Evolutionary conservation across 2,329 filamentous ascomycete species (phyloP).

Genomic region (Xylaria sp.): DNA sequence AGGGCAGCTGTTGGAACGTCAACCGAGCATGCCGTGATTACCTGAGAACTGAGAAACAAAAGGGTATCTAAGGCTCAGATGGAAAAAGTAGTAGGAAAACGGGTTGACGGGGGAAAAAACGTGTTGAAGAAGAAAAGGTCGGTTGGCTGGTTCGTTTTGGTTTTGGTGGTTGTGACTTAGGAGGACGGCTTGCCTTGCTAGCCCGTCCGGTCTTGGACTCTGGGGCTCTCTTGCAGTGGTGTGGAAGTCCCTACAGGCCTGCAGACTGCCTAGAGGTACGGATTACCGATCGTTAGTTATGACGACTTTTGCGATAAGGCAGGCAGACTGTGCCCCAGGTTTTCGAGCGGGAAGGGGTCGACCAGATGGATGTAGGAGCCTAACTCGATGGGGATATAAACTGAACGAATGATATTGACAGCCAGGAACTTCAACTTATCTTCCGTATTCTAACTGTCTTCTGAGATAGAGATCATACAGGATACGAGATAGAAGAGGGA

Average conservation of each 20-base stretch:
- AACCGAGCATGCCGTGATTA: background rate
- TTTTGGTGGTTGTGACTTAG: background rate
- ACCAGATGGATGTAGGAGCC: no score
- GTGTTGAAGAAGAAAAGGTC: background rate
- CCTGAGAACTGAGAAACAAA: background rate
- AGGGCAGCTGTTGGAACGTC: background rate
- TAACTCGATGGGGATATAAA: no score
- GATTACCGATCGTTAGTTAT: conserved; percentile 1
- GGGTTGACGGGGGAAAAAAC: background rate
- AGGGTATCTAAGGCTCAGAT: background rate
- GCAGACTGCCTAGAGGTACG: background rate
- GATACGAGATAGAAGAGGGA: no score
- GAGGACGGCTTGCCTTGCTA: background rate
- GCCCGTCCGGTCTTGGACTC: background rate
- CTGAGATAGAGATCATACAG: no score
- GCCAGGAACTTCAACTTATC: no score
- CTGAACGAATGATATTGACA: no score
- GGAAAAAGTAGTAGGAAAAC: background rate
- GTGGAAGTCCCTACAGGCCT: background rate
- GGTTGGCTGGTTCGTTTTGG: background rate
- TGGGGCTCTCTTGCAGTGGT: no score
- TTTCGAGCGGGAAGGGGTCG: background rate
- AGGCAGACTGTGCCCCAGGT: background rate
- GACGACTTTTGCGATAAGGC: conserved; percentile 18
- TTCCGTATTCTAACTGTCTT: no score